A percentile compares a stretch with the other conserved stretches of the same genome.
These are phyloP conservation scores for Acorus calamus DNA, from an alignment of 106 monocot species.

Conservation along the genomic window DNA sequence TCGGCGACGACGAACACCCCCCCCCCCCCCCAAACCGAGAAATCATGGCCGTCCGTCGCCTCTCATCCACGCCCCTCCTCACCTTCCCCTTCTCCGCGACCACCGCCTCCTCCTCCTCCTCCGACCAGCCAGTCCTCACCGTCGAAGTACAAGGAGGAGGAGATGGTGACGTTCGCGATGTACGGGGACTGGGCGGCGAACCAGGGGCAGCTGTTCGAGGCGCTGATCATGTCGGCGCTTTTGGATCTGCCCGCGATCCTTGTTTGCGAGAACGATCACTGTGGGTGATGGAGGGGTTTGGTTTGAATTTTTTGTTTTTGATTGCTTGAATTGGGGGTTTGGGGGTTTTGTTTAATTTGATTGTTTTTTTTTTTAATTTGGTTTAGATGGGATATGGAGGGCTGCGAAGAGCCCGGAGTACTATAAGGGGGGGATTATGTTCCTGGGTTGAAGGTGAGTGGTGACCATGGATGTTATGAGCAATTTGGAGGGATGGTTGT, in stretches of 20 bases:
- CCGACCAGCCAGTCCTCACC: slow-evolving; percentile 20
- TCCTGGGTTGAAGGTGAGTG: slow-evolving; percentile 71
- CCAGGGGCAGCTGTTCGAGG: slow-evolving; percentile 78
- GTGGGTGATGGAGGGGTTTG: slow-evolving; percentile 16
- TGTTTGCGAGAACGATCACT: slow-evolving; percentile 83
- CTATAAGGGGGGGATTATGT: slow-evolving; percentile 93
- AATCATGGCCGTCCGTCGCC: not conserved
- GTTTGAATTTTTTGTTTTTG: not conserved
- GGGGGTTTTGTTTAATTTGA: not conserved
- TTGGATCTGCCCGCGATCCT: slow-evolving; percentile 64
- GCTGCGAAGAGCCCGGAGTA: slow-evolving; percentile 82
- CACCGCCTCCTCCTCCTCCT: slow-evolving; percentile 18
- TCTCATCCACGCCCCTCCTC: slow-evolving; percentile 3
- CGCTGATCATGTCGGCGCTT: slow-evolving; percentile 67
- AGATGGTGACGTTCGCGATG: slow-evolving; percentile 49
- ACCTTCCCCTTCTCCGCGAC: not conserved
- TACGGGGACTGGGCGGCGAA: slow-evolving; percentile 84
- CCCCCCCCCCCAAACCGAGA: not conserved
- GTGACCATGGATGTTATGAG: not conserved
- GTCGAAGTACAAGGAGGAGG: slow-evolving; percentile 67
- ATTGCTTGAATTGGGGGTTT: not conserved
- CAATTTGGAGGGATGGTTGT: too few species aligned
- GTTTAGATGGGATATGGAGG: slow-evolving; percentile 71
- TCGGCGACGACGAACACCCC: not conserved
- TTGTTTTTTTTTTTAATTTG: not conserved